phyloP scores from a whole-genome alignment of 179 eudicot species.

The Pouteria campechiana region DNA sequence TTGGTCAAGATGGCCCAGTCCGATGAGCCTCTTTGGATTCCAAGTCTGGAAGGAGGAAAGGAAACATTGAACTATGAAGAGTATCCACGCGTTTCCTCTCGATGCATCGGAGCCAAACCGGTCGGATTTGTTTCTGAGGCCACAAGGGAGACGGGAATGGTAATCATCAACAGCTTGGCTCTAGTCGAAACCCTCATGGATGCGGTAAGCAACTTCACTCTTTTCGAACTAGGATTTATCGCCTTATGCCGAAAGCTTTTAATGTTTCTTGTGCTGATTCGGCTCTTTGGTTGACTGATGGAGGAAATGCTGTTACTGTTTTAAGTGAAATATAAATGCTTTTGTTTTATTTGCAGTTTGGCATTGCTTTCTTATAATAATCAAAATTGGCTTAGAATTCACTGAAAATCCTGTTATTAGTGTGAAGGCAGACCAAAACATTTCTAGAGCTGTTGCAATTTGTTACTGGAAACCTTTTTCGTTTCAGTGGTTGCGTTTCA shows the following conservation, averaged over 20 bases:
- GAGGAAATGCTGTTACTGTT: background rate
- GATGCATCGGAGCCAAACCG: constrained; percentile 70
- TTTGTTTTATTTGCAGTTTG: no score
- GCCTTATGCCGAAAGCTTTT: background rate
- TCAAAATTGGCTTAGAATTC: no score
- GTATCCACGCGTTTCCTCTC: constrained; percentile 45
- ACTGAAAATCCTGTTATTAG: no score
- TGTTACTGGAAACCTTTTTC: no score
- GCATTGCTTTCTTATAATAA: no score
- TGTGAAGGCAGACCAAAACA: no score
- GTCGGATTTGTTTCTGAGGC: constrained; percentile 70
- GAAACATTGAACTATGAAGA: constrained; percentile 65
- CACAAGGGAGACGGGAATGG: constrained; percentile 81
- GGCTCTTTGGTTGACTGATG: background rate
- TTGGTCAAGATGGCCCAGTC: constrained; percentile 74
- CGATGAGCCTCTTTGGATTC: constrained; percentile 73
- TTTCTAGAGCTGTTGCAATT: no score
- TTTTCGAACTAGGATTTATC: no score
- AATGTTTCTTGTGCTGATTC: background rate
- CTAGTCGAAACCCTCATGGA: constrained; percentile 94
- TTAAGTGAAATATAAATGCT: no score
- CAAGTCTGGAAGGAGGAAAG: constrained; percentile 50
- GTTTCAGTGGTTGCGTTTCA: no score
- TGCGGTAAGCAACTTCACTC: constrained; percentile 40
- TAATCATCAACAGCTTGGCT: constrained; percentile 81